A percentile compares a stretch with the other conserved stretches of the same genome.
These are phyloP conservation scores for Psilocybe tampanensis DNA, from an alignment of 768 basidiomycete species.

Conservation along the genomic window DNA sequence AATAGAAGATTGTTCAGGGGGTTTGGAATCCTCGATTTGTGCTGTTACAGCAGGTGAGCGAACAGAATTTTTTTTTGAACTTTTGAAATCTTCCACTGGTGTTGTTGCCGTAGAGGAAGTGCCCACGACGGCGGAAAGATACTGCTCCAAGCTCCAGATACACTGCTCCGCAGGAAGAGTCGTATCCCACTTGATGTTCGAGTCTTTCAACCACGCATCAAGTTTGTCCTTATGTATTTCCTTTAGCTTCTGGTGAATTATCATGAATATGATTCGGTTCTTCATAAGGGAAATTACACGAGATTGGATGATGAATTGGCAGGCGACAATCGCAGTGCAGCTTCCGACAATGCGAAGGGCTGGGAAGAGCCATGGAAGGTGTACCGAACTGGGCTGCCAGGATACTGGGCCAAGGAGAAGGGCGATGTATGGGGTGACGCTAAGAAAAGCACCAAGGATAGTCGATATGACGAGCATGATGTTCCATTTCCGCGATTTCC, in stretches of 20 bases:
- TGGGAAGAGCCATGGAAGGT: not conserved
- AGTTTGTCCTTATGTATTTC: not conserved
- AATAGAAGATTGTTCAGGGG: too few species aligned
- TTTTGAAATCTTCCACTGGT: too few species aligned
- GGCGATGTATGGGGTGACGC: not conserved
- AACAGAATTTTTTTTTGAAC: too few species aligned
- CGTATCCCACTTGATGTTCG: not conserved
- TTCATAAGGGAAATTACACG: not conserved
- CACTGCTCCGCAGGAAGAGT: not conserved
- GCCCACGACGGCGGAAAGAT: not conserved
- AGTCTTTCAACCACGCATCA: not conserved
- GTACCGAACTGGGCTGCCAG: not conserved
- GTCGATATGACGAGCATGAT: not conserved
- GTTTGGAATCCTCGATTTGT: not conserved
- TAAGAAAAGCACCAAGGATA: not conserved
- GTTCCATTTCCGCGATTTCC: not conserved
- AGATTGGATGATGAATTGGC: not conserved
- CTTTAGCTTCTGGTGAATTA: not conserved
- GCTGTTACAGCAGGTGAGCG: too few species aligned
- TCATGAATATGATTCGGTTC: slow-evolving; percentile 1
- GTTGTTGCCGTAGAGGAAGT: not conserved
- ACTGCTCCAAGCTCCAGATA: not conserved
- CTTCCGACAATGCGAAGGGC: not conserved
- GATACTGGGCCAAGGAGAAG: not conserved
- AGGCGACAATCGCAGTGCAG: not conserved